These are phyloP conservation scores for Leucocoprinus sp. DNA, from an alignment of 768 basidiomycete species.

Conservation along the genomic window DNA sequence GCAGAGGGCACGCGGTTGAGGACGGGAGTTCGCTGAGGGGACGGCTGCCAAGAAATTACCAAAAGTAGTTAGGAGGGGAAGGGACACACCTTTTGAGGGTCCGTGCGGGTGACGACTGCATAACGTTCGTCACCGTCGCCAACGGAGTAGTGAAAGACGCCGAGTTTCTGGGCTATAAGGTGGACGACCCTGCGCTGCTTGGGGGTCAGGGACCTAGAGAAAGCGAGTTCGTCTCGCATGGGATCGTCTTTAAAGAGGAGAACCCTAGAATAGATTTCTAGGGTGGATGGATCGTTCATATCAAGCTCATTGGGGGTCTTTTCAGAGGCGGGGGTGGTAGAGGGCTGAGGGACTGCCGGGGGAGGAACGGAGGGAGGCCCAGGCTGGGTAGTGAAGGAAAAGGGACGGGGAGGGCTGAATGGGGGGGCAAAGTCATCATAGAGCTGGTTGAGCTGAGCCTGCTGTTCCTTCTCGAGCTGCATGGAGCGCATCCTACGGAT, in stretches of 20 bases:
- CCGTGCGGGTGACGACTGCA: constrained; percentile 88
- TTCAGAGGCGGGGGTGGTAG: constrained; percentile 55
- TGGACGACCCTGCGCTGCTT: constrained; percentile 91
- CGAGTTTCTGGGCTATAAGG: constrained; percentile 92
- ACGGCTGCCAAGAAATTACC: constrained; percentile 25
- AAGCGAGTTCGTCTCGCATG: constrained; percentile 96
- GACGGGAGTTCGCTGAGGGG: constrained; percentile 26
- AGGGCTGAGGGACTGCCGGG: constrained; percentile 44
- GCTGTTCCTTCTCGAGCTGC: constrained; percentile 80
- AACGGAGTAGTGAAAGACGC: constrained; percentile 89
- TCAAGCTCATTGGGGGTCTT: constrained; percentile 74
- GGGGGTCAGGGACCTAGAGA: constrained; percentile 78
- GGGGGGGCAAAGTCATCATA: constrained; percentile 74
- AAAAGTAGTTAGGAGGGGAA: constrained; percentile 9
- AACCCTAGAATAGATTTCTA: constrained; percentile 96
- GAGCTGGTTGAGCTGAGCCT: constrained; percentile 35
- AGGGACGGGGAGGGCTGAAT: constrained; percentile 69
- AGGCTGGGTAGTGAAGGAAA: constrained; percentile 46
- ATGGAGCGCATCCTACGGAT: constrained; percentile 96
- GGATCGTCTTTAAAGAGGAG: constrained; percentile 95
- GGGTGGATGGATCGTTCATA: constrained; percentile 88
- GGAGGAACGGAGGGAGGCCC: constrained; percentile 37
- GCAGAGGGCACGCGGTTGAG: constrained; percentile 78
- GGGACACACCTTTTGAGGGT: constrained; percentile 65
- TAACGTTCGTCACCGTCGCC: constrained; percentile 91